Base-by-base conservation (phyloP, 2,329 filamentous ascomycete species). In the Thielaviopsis populi region DNA sequence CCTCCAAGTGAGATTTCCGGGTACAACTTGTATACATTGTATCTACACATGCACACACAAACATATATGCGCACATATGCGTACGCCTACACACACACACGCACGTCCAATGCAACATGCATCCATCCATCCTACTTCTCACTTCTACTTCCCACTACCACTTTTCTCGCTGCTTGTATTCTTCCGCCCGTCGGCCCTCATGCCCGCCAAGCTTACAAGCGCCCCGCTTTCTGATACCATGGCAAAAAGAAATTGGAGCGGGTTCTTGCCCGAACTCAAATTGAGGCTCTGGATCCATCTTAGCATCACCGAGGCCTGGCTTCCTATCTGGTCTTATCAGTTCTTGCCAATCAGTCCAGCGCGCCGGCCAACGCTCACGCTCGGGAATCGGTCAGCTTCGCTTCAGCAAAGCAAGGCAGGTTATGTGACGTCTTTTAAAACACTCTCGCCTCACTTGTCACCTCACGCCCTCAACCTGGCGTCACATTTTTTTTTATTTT, bases 131-230 rank as follows among this genome's bases (percentile, higher is more conserved):
- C n/a, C n/a, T n/a, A n/a, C n/a, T n/a, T n/a, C n/a, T n/a, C n/a
- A n/a, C n/a, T n/a, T n/a, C n/a, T n/a, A n/a, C n/a, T n/a, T n/a
- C n/a, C n/a, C n/a, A n/a, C 17, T 46, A n/a, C 19, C 17, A n/a
- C 42, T 46, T 46, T 46, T 27, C 24, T 53, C 8, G 19, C 19
- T 53, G n/a, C 24, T 53, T 19, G n/a, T 40, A n/a, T 24, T 42
- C 27, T 58, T 27, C 59, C 60, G 56, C 63, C 46, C 8, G 50
- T 22, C 48, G 48, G 48, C n/a, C n/a, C 48, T 53, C 48, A 24
- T 53, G 48, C 13, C 48, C 24, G 19, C 19, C 24, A 17, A 53
- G 48, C 22, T 27, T 27, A 24, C 24, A n/a, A 24, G n/a, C 19
- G 48, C 48, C 48, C 48, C 48, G 19, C 48, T 53, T 53, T 27